A percentile compares a stretch with the other conserved stretches of the same genome.
phyloP scores from a whole-genome alignment of 495 filamentous ascomycete genomes.

The Penicillium parvum region DNA sequence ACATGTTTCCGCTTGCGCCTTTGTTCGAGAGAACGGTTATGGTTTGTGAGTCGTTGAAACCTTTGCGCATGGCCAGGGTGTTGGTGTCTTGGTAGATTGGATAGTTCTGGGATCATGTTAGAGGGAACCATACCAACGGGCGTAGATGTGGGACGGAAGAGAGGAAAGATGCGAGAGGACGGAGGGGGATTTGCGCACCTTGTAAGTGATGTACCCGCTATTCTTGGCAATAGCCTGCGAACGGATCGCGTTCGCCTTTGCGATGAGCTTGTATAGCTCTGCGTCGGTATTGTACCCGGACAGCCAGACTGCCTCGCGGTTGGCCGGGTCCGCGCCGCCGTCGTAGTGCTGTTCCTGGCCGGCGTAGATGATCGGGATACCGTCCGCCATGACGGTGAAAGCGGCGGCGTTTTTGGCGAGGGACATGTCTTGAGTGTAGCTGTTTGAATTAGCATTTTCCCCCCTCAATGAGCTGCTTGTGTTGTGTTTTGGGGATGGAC shows the following conservation, averaged over 20 bases:
- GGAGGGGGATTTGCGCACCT: slow-evolving; percentile 24
- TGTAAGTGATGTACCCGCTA: slow-evolving; percentile 45
- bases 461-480: too few species aligned
- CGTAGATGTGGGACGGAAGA: too few species aligned
- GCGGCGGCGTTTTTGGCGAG: slow-evolving; percentile 66
- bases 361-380: slow-evolving; percentile 61
- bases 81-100: slow-evolving; percentile 53
- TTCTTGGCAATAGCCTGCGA: slow-evolving; percentile 49
- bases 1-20: slow-evolving; percentile 42
- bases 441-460: too few species aligned
- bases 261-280: slow-evolving; percentile 61
- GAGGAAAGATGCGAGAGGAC: too few species aligned
- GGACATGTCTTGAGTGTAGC: slow-evolving; percentile 45
- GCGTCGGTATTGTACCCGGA: slow-evolving; percentile 56
- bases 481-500: background rate
- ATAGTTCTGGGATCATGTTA: too few species aligned
- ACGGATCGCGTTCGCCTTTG: slow-evolving; percentile 55
- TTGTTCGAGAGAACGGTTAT: slow-evolving; percentile 59
- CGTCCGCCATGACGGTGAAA: slow-evolving; percentile 67
- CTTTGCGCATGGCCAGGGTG: slow-evolving; percentile 65
- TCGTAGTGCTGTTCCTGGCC: slow-evolving; percentile 74
- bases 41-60: slow-evolving; percentile 47
- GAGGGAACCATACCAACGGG: too few species aligned
- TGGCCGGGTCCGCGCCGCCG: slow-evolving; percentile 58
- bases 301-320: slow-evolving; percentile 75